Percentiles rank a stretch among this genome's conserved stretches.
These are phyloP conservation scores for Hypoxylon sp. DNA, from an alignment of 2,329 filamentous ascomycete species.

Conservation along the genomic window DNA sequence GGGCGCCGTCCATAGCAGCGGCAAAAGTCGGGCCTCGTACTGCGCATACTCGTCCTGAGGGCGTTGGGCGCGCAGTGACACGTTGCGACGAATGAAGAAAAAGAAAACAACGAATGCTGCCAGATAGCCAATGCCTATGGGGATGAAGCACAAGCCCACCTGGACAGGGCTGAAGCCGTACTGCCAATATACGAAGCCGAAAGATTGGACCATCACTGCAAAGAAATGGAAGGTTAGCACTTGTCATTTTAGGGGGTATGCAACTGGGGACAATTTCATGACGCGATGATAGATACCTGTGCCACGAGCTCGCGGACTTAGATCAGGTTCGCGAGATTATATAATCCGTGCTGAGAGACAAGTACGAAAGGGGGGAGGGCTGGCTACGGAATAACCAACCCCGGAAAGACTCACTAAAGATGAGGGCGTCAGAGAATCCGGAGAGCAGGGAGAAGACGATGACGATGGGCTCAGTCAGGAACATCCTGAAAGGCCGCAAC, in stretches of 20 bases:
- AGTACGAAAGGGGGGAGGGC: background rate
- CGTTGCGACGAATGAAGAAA: constrained; percentile 67
- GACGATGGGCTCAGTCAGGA: constrained; percentile 80
- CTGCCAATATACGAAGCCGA: constrained; percentile 74
- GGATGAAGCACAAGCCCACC: constrained; percentile 72
- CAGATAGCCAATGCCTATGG: constrained; percentile 76
- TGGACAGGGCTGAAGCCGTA: constrained; percentile 72
- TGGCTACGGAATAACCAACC: background rate
- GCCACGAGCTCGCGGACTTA: background rate
- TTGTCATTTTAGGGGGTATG: background rate
- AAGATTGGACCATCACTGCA: constrained; percentile 76
- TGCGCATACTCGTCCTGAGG: constrained; percentile 70
- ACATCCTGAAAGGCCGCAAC: constrained; percentile 78
- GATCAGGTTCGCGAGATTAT: background rate
- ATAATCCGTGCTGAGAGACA: background rate
- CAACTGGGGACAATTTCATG: background rate
- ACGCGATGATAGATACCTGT: background rate
- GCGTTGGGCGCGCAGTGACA: constrained; percentile 63
- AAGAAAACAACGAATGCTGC: constrained; percentile 72
- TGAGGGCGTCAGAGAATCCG: constrained; percentile 80
- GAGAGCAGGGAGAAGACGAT: constrained; percentile 76
- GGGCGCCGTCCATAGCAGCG: constrained; percentile 72
- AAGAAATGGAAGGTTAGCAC: constrained; percentile 9
- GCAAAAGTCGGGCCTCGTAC: constrained; percentile 76
- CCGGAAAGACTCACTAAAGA: constrained; percentile 67